These are phyloP conservation scores for Candida boleticola DNA, from an alignment of 805 yeast genomes.

Conservation along the genomic window DNA sequence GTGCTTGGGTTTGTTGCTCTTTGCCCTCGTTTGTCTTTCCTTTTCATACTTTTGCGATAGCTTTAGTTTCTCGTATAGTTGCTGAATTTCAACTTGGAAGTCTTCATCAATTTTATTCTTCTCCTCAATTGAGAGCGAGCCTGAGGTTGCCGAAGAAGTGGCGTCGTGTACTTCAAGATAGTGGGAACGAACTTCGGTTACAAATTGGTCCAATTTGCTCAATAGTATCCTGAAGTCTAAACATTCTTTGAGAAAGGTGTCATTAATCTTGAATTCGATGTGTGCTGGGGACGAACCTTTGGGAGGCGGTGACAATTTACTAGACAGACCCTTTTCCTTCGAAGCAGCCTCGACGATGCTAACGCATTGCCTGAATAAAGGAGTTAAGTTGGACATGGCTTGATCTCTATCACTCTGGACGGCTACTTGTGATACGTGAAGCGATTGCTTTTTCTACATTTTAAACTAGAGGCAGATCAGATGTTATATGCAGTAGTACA, in stretches of 20 bases:
- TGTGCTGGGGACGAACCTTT: background rate
- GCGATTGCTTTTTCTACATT: too few relatives aligned
- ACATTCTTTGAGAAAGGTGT: constrained; percentile 43
- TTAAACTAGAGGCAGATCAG: too few relatives aligned
- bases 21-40: constrained; percentile 32
- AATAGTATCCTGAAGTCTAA: constrained; percentile 32
- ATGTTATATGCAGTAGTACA: too few relatives aligned
- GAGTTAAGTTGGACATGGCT: constrained; percentile 48
- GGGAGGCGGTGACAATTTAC: background rate
- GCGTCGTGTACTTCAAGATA: constrained; percentile 19
- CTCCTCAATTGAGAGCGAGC: constrained; percentile 41
- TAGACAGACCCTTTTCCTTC: background rate
- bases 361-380: constrained; percentile 47
- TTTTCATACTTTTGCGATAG: constrained; percentile 51
- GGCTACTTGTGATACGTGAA: background rate
- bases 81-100: constrained; percentile 50
- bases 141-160: constrained; percentile 2
- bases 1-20: constrained; percentile 2
- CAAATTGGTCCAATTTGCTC: constrained; percentile 29
- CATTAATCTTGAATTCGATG: constrained; percentile 20
- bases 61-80: constrained; percentile 49
- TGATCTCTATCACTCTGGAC: background rate
- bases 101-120: constrained; percentile 58
- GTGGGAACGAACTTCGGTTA: constrained; percentile 21
- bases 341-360: constrained; percentile 36